These are phyloP conservation scores for Musa schizocarpa DNA, from an alignment of 176 grass and related monocot genomes.

Conservation along the genomic window DNA sequence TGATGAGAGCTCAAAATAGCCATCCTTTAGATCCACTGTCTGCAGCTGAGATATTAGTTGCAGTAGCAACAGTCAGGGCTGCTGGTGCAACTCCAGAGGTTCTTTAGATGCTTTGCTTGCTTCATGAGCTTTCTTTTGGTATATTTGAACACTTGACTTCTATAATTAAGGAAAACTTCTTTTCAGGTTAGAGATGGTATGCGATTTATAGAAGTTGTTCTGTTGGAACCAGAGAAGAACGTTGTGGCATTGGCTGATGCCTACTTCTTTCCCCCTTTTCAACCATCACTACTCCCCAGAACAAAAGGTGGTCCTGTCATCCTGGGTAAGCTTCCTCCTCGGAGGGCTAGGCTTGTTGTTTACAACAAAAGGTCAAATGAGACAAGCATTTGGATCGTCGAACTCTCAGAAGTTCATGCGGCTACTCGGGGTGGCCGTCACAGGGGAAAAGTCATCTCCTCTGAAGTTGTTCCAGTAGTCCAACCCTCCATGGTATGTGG, in stretches of 20 bases:
- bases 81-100: conserved; percentile 98
- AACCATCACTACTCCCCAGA: conserved; percentile 88
- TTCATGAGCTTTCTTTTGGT: background rate
- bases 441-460: conserved; percentile 79
- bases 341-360: conserved; percentile 79
- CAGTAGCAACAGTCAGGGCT: conserved; percentile 89
- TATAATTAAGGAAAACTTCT: background rate
- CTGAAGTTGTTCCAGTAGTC: conserved; percentile 81
- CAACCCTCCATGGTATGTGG: conserved; percentile 89
- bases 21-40: conserved; percentile 97
- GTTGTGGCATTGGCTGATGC: conserved; percentile 97
- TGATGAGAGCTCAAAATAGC: conserved; percentile 81
- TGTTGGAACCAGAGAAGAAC: conserved; percentile 92
- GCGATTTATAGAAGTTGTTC: conserved; percentile 95
- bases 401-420: conserved; percentile 94
- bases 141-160: background rate
- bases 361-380: conserved; percentile 97
- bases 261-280: conserved; percentile 97
- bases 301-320: conserved; percentile 87
- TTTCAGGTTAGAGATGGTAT: conserved; percentile 78
- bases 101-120: conserved; percentile 1
- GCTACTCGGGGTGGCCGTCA: conserved; percentile 96
- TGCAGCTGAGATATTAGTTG: conserved; percentile 97
- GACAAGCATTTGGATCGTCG: conserved; percentile 89
- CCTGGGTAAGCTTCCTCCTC: conserved; percentile 75